Percentiles rank a stretch among this genome's conserved stretches.
Evolutionary conservation across 345 rosid genomes (phyloP).

Genomic region (Cardamine resedifolia): DNA sequence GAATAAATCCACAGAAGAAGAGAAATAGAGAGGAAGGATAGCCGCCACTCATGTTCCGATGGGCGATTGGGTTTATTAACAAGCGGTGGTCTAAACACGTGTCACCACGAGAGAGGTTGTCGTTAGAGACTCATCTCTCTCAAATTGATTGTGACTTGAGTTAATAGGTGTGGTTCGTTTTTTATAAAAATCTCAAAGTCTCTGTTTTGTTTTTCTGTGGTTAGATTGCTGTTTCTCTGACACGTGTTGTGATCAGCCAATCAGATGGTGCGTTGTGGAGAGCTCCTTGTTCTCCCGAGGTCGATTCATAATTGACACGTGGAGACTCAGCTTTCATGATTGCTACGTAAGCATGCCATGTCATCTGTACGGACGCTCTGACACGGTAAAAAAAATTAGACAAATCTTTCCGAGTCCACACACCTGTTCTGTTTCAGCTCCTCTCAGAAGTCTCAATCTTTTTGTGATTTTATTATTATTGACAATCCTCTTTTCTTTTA

Average conservation of each 20-base stretch:
- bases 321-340: not conserved
- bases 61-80: constrained; percentile 24
- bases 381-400: not conserved
- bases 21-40: constrained; percentile 8
- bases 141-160: constrained; percentile 22
- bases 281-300: constrained; percentile 36
- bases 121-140: constrained; percentile 26
- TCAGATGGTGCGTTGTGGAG: constrained; percentile 29
- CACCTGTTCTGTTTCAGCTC: constrained; percentile 18
- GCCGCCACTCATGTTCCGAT: constrained; percentile 32
- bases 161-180: constrained; percentile 3
- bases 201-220: constrained; percentile 17
- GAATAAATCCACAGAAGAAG: not conserved
- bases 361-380: not conserved
- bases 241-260: constrained; percentile 35
- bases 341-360: not conserved
- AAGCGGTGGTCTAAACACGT: constrained; percentile 42
- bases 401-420: not conserved
- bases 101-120: constrained; percentile 45
- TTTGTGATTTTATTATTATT: no score
- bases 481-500: not conserved
- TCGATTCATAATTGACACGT: constrained; percentile 8
- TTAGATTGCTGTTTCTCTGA: constrained; percentile 21
- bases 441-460: no score
- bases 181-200: not conserved